Conservation (phyloP, 495 filamentous ascomycete species). For the Haplographium delicatum region DNA sequence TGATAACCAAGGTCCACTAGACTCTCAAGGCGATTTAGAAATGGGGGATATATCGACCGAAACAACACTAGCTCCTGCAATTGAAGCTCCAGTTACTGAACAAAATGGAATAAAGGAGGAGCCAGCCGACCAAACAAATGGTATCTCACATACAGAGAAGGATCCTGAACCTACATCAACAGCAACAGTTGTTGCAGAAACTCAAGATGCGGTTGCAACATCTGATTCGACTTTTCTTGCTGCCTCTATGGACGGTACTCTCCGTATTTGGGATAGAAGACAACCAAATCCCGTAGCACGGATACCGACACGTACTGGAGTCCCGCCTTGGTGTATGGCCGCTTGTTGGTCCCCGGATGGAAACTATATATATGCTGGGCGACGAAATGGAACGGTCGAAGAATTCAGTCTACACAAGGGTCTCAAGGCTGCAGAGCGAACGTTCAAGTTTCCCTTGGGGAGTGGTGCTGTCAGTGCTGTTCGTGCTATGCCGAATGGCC, state of each 20-base stretch:
- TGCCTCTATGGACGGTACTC: slow-evolving; percentile 79
- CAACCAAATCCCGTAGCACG: slow-evolving; percentile 70
- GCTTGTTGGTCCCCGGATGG: slow-evolving; percentile 97
- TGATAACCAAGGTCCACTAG: slow-evolving; percentile 37
- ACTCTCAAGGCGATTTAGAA: slow-evolving; percentile 34
- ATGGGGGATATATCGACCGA: slow-evolving; percentile 22
- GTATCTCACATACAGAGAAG: slow-evolving; percentile 48
- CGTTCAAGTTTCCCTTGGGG: slow-evolving; percentile 83
- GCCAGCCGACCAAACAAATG: slow-evolving; percentile 38
- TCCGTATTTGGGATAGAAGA: slow-evolving; percentile 88
- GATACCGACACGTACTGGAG: slow-evolving; percentile 62
- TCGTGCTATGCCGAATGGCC: slow-evolving; percentile 85
- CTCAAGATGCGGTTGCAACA: slow-evolving; percentile 29
- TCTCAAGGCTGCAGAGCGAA: slow-evolving; percentile 61
- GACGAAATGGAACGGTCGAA: slow-evolving; percentile 90
- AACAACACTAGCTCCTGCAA: not conserved
- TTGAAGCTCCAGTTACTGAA: not conserved
- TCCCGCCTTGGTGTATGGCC: slow-evolving; percentile 95
- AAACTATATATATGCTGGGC: slow-evolving; percentile 89
- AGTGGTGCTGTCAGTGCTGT: slow-evolving; percentile 85
- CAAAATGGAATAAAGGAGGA: slow-evolving; percentile 34
- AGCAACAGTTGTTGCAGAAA: slow-evolving; percentile 29
- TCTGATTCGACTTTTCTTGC: slow-evolving; percentile 76
- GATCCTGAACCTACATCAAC: slow-evolving; percentile 22
- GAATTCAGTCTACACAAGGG: slow-evolving; percentile 89